Evolutionary conservation across 805 yeast genomes (phyloP).

Genomic region (Myxozyma mucilagina): DNA sequence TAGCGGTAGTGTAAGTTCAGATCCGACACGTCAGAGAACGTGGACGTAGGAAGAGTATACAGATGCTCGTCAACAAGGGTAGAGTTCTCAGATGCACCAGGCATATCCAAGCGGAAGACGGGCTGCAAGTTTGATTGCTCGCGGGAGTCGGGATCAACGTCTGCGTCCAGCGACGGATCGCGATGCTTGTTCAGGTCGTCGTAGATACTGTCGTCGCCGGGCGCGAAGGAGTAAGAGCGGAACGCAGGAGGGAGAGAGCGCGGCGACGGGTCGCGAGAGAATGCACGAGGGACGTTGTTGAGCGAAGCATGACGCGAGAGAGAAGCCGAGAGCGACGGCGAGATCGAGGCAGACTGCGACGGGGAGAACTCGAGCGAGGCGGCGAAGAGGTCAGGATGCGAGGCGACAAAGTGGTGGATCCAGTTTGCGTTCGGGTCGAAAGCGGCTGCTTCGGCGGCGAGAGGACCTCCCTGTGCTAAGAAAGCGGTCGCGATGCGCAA

Average conservation of each 20-base stretch:
- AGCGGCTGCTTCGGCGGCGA: neutral
- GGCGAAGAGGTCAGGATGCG: constrained; percentile 14
- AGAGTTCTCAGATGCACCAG: neutral
- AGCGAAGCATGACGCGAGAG: neutral
- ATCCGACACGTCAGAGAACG: neutral
- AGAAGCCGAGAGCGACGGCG: constrained; percentile 3
- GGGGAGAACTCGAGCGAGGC: no score
- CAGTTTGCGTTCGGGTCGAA: constrained; percentile 17
- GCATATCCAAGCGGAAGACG: constrained; percentile 3
- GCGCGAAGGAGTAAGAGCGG: neutral
- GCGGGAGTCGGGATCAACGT: neutral
- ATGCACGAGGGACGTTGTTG: neutral
- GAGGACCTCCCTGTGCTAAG: neutral
- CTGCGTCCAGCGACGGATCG: neutral
- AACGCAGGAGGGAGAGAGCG: neutral
- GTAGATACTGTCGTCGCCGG: neutral
- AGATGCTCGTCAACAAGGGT: constrained; percentile 3
- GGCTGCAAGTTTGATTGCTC: neutral
- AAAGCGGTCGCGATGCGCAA: neutral
- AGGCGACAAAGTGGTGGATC: constrained; percentile 19
- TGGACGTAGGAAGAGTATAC: neutral
- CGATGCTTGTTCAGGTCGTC: neutral
- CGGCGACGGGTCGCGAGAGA: neutral
- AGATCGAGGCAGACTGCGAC: neutral
- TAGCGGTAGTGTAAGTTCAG: constrained; percentile 1